Base-by-base conservation (phyloP, 2,329 filamentous ascomycete species). In the Fusarium sambucinum region DNA sequence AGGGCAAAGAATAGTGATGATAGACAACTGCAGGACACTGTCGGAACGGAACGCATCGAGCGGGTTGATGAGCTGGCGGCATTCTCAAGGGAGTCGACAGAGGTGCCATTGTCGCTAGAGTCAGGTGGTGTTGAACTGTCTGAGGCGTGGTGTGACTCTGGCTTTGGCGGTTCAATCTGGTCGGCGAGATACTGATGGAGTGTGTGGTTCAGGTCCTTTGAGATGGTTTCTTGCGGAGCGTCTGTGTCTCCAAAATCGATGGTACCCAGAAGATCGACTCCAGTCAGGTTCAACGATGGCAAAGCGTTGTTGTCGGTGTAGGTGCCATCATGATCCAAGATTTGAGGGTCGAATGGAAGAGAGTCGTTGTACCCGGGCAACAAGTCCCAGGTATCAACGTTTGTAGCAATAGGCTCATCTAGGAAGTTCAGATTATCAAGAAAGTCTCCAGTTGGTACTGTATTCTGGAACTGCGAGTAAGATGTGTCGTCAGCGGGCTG, bases 1-100 rank as follows among this genome's bases (percentile, higher is more conserved):
- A 88, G 78, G 6, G 85, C 81, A 7, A 84, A 79, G 71, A 84
- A 86, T 16, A 88, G 79, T 16, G 77, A 80, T 1, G 82, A 80
- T 1, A 85, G 80, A 63, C 86, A 88, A 56, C 78, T 74, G 63
- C 86, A 88, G 17, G 69, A 59, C 25, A 76, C 69, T 41, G 60
- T 74, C 16, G 77, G 76, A n/a, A 76, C 62, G 19, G 75, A 46
- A 33, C 69, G 74, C 47, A 72, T 55, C 35, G 57, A 57, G 17
- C 60, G 29, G 12, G 53, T 46, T 2, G 62, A 35, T 32, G 63
- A 46, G 27, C 55, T 21, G 14, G 42, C 41, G n/a, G 45, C 41
- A 29, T 57, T 53, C 37, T 67, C 69, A 6, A 67, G 63, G 21
- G 72, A 73, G 6, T 47, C 63, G 33, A 59, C 38, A 23, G 69